A percentile compares a stretch with the other conserved stretches of the same genome.
phyloP scores from a whole-genome alignment of 495 filamentous ascomycete genomes.

The Acidiella bohemica region DNA sequence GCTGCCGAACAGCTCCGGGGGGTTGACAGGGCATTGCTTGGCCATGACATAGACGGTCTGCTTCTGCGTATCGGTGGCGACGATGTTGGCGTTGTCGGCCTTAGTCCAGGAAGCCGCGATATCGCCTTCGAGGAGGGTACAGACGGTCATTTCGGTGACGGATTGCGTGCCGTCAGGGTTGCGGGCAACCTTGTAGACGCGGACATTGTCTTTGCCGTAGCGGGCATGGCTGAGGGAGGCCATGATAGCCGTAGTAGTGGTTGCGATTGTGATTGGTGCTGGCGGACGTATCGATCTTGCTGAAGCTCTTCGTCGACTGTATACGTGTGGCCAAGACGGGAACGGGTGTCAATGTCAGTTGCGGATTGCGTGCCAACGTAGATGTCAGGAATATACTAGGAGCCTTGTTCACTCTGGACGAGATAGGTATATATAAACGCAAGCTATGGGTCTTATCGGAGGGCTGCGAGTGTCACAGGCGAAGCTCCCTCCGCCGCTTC shows the following conservation, averaged over 20 bases:
- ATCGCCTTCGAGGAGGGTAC: slow-evolving; percentile 75
- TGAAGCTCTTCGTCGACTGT: no score
- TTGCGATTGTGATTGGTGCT: neutral
- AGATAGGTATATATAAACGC: no score
- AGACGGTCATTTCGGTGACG: slow-evolving; percentile 90
- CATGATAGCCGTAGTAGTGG: slow-evolving; percentile 18
- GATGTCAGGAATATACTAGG: no score
- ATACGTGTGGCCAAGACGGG: no score
- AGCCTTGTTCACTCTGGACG: no score
- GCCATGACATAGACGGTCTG: slow-evolving; percentile 92
- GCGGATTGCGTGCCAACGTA: no score
- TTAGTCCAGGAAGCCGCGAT: slow-evolving; percentile 87
- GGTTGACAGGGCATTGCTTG: slow-evolving; percentile 84
- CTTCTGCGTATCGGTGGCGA: slow-evolving; percentile 96
- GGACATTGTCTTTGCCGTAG: slow-evolving; percentile 72
- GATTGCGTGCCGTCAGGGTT: slow-evolving; percentile 64
- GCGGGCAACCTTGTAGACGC: slow-evolving; percentile 82
- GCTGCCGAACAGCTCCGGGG: slow-evolving; percentile 83
- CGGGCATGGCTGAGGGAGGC: slow-evolving; percentile 30
- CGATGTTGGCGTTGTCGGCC: slow-evolving; percentile 89
- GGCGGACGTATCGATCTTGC: no score
- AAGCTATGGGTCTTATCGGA: no score
- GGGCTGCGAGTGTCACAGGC: no score
- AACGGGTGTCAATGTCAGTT: no score
- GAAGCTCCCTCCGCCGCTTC: no score